A percentile compares a stretch with the other conserved stretches of the same genome.
phyloP scores from a whole-genome alignment of 2,329 filamentous ascomycete species.

The Aspergillus calidoustus region DNA sequence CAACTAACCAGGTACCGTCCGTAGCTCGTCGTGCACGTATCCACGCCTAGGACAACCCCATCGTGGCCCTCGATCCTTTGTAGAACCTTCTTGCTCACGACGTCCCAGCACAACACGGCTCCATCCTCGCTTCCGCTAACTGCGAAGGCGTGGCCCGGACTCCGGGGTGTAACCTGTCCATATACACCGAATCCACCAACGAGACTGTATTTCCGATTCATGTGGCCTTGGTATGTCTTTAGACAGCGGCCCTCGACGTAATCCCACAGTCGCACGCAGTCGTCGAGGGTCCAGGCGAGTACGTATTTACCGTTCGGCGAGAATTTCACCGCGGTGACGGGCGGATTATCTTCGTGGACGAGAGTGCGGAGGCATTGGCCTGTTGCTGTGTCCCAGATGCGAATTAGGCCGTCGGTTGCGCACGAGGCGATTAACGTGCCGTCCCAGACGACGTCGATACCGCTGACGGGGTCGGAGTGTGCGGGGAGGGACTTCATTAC shows the following conservation, averaged over 20 bases:
- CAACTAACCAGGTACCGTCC: slow-evolving; percentile 62
- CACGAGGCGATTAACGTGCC: slow-evolving; percentile 92
- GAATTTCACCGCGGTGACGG: slow-evolving; percentile 87
- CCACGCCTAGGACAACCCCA: slow-evolving; percentile 63
- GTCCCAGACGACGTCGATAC: slow-evolving; percentile 90
- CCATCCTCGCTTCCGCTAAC: slow-evolving; percentile 88
- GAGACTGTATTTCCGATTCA: slow-evolving; percentile 83
- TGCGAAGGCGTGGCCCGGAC: slow-evolving; percentile 62
- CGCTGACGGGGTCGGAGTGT: slow-evolving; percentile 91
- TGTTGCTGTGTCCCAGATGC: slow-evolving; percentile 94
- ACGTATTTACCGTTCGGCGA: slow-evolving; percentile 93
- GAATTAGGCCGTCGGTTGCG: slow-evolving; percentile 86
- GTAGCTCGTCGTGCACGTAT: slow-evolving; percentile 59
- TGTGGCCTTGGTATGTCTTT: slow-evolving; percentile 96
- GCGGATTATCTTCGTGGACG: slow-evolving; percentile 93
- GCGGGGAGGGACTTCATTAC: slow-evolving; percentile 91
- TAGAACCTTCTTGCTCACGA: slow-evolving; percentile 79
- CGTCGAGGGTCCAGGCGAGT: slow-evolving; percentile 88
- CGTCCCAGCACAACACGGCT: slow-evolving; percentile 85
- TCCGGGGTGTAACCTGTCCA: slow-evolving; percentile 38
- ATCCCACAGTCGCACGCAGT: slow-evolving; percentile 89
- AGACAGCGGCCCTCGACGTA: slow-evolving; percentile 89
- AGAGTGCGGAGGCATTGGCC: slow-evolving; percentile 94
- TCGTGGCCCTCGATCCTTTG: slow-evolving; percentile 66
- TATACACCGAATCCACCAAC: slow-evolving; percentile 80